Base-by-base conservation (phyloP, 2,329 filamentous ascomycete genomes). In the Colletotrichum abscissum region DNA sequence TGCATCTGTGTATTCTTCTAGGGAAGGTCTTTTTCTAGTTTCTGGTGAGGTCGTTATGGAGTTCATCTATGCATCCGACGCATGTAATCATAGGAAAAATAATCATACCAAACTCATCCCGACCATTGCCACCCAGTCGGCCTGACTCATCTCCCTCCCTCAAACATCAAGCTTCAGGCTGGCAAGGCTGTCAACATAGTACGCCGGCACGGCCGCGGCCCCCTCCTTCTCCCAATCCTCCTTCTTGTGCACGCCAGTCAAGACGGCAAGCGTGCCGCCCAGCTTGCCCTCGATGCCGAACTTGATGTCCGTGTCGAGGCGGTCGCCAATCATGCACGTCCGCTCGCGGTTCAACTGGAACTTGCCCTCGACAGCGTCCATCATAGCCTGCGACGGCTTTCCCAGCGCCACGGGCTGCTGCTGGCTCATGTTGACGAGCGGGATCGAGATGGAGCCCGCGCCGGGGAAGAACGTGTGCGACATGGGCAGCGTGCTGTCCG, bases 301-400 rank as follows among this genome's bases (percentile, higher is more conserved):
- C 81, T 94, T 92, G 81, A 99, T 98, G 83, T 99, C 97, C 0
- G 97, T 99, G 82, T 98, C 94, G 75, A 98, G 86, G 35, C 97
- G 89, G 82, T 99, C 97, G 7, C 97, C 97, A 56, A 99, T 90
- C 97, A 99, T 99, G 84, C 97, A 98, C 1, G 97, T 94, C 77
- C 91, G 91, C 73, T 88, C 90, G 49, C 95, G 90, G 81, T 98
- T 92, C 67, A 99, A 93, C 77, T 93, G 89, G 82, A 98, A 98
- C 83, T 97, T 98, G 72, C 96, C 96, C 86, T 98, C 96, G 70
- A 99, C 93, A 3, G 97, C 95, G 82, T 98, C 96, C 96, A 99
- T 98, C 97, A 99, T 99, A 4, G 96, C 96, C 86, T 98, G 95
- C 81, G 95, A 98, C 3, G 97, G 97, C 85, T 99, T 99, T 0